Base-by-base conservation (phyloP, 2,329 filamentous ascomycete genomes). In the Dothideomycetes sp. region DNA sequence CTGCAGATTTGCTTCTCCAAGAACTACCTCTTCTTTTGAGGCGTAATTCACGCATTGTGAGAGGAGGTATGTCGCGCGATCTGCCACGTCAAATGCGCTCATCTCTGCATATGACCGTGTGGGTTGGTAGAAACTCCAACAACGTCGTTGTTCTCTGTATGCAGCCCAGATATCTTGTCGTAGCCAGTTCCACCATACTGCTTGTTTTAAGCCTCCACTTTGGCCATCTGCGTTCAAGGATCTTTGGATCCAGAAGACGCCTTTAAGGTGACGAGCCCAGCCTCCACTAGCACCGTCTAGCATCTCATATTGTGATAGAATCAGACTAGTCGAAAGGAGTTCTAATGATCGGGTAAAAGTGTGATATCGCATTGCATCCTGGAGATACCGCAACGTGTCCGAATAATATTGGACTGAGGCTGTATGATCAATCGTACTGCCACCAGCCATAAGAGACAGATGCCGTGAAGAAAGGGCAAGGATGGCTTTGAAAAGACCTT, bases 281-380 rank as follows among this genome's bases (percentile, higher is more conserved):
- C 66, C 68, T 55, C 71, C 54, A 13, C 68, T 66, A 5, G 69
- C 68, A 3, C 68, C 71, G 38, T 77, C 72, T n/a, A 80, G 68
- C 76, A 80, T 80, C 55, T 80, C 76, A 47, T 80, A 80, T 0
- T 73, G 74, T 10, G 73, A 77, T 20, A 80, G 73, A 12, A 79
- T 64, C 1, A 80, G 59, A 0, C 74, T 69, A 0, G 75, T 80
- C 0, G 72, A 70, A 19, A 78, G 64, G 0, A 81, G 60, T 50
- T 80, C 76, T 10, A 65, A 64, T 19, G 71, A 76, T 33, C 66
- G 68, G 5, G 70, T 71, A 51, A 80, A 80, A 0, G 67, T 70
- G 1, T 69, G 63, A 48, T 74, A 76, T 9, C 70, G 65, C 55
- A 80, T 69, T 1, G 76, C 74, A 24, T 70, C 69, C 35, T 75